Evolutionary conservation across 768 basidiomycete species (phyloP), one percentile per base, ranked within the genome.

Genomic region (Naganishia vaughanmartiniae): DNA sequence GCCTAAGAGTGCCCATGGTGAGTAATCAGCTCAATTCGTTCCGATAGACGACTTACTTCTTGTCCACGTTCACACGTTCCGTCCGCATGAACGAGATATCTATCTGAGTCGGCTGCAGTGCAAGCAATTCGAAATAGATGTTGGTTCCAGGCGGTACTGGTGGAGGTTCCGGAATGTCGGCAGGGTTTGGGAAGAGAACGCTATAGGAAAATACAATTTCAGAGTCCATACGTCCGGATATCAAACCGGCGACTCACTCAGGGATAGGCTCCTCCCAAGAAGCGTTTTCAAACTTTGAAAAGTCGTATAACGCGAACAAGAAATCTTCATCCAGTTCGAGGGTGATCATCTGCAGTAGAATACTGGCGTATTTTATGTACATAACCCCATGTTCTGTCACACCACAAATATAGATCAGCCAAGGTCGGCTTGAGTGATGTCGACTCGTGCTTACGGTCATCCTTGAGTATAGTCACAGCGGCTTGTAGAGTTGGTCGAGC

Each of bases 301-400:
- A 87, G 75, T 99, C 95, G 76, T 93, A 89, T 12, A 98, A 81
- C 0, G 94, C 88, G 76, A 93, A 97, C 46, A 98, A 80, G 72
- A 99, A 88, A 81, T 98, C 96, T 82, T 99, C 96, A 78, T 99
- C 96, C n/a, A 91, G 87, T 77, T 97, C 93, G 19, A 99, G 88
- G 0, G 93, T 96, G 80, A 98, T 84, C 2, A 94, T 91, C 78
- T 99, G 96, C 19, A 99, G 83, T 17, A 99, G 83, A 65, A 98
- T 86, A 1, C 94, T 94, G 66, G 92, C 95, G 77, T 98, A 98
- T 82, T 98, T 98, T 83, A 99, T 85, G 80, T 96, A 98, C n/a
- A 92, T 81, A 11, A 99, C 96, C 21, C 96, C 96, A 74, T 98
- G 96, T n/a, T 89, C 96, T 99, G 58, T 1, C n/a, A 2, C 24